Evolutionary conservation across 306 rosid genomes (phyloP), one percentile per base, ranked within the genome.

Genomic region (Quercus berberidifolia): DNA sequence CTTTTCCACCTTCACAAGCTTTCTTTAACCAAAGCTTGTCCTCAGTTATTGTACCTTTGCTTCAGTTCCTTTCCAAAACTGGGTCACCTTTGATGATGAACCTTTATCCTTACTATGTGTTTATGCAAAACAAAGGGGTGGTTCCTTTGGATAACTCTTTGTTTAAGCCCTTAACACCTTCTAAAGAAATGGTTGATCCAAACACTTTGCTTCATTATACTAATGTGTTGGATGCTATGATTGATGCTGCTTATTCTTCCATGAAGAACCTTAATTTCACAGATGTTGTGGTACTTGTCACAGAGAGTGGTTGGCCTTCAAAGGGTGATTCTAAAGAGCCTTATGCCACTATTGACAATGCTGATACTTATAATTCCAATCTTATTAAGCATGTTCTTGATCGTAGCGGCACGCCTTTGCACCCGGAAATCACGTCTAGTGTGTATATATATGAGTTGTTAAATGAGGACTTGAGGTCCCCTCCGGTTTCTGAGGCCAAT

Each of bases 1-100:
- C 98, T 2, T 94, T 94, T 62, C 98, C 98, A 3, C 98, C 98
- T 5, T 94, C 98, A 7, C 98, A 94, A 67, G 89, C 98, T 5
- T 94, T 82, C 79, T 94, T 94, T 80, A 94, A 94, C 84, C 92
- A 94, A 25, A 86, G 83, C 86, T 76, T 84, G 10, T 15, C 82
- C 11, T 85, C 85, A 0, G 8, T 77, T 49, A 43, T 93, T 1
- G 74, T 87, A 17, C 97, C 97, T 35, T 69, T 94, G 20, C 91
- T 92, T 71, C 87, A 69, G 80, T 92, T 94, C 77, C 81, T 85
- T 28, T 94, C 98, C 0, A 79, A 73, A 78, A 90, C 91, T 0
- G 89, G 88, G 58, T 83, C 98, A 0, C 98, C 98, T 0, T 59
- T 94, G 13, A 94, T 90, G 98, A 86, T 94, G 86, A 94, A 94